These are phyloP conservation scores for Passiflora organensis DNA, from an alignment of 345 rosid genomes.

Conservation along the genomic window DNA sequence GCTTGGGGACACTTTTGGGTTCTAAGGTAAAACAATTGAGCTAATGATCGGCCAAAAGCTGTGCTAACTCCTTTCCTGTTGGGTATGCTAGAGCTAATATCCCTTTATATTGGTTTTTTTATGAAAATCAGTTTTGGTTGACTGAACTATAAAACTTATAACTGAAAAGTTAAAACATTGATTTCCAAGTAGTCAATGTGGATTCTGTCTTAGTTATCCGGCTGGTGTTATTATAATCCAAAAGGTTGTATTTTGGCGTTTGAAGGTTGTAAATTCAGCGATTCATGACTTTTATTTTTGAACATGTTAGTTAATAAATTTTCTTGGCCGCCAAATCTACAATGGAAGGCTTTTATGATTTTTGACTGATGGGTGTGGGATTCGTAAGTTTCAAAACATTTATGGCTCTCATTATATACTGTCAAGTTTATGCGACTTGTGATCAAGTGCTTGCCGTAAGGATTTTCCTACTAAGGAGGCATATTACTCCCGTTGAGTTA, in stretches of 20 bases:
- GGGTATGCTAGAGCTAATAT: too few species aligned
- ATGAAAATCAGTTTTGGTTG: background rate
- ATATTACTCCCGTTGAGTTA: too few species aligned
- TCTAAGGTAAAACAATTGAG: too few species aligned
- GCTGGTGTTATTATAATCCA: background rate
- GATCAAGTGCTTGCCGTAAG: too few species aligned
- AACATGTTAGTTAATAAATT: background rate
- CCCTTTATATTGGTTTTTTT: slow-evolving; percentile 1
- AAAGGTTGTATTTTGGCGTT: too few species aligned
- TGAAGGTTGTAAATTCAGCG: too few species aligned
- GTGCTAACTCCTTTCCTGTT: background rate
- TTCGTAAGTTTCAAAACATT: background rate
- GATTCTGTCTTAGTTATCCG: slow-evolving; percentile 5
- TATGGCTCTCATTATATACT: background rate
- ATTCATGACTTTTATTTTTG: background rate
- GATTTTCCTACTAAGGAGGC: too few species aligned
- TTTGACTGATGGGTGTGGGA: background rate
- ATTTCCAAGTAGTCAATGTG: background rate
- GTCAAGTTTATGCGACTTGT: too few species aligned
- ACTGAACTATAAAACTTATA: too few species aligned
- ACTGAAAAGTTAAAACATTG: background rate
- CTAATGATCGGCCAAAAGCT: too few species aligned
- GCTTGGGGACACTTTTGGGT: too few species aligned
- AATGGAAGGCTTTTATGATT: slow-evolving; percentile 1
- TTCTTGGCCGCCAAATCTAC: background rate